Base-by-base conservation (phyloP, 129 eudicot species). In the Flaveria bidentis region DNA sequence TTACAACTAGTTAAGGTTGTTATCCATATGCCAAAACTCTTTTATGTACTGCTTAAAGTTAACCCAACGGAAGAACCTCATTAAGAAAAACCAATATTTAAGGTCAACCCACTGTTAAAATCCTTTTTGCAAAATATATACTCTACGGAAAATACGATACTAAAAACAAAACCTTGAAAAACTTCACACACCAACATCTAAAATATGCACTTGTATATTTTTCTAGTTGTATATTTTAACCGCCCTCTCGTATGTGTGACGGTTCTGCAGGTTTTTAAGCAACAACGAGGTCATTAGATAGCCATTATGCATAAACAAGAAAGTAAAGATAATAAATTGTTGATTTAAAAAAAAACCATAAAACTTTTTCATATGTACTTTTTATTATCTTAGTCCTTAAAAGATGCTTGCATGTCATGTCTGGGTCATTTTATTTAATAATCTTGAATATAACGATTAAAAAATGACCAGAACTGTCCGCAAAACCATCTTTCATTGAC, bases 141-240 rank as follows among this genome's bases (percentile, higher is more conserved):
- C 69, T 63, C 46, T 30, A 63, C 69, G 33, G 15, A 63, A 61
- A 28, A 63, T 63, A 87, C 68, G 42, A 71, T 69, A 81, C 62
- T 58, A 18, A 18, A 56, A 71, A 56, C 78, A 86, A 51, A 86
- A 46, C 44, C 79, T 67, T 75, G 30, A 80, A 55, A 73, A 52
- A 73, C 76, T 83, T 74, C 64, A 73, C 83, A 68, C 13, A 30
- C 69, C 69, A 63, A 68, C 57, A 28, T 30, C 33, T 33, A 28
- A 33, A 36, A 28, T 63, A 68, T 52, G 16, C 33, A 63, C 69
- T 63, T 30, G 69, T 63, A 63, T 63, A 63, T 0, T 41, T 16
- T 72, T 44, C 80, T 86, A 94, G 80, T 94, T 94, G 87, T 94
- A 94, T 82, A 94, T 94, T 84, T 91, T 94, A 47, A 94, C 98